Conservation (phyloP, 2,329 filamentous ascomycete species). For the Aspergillus novofumigatus region DNA sequence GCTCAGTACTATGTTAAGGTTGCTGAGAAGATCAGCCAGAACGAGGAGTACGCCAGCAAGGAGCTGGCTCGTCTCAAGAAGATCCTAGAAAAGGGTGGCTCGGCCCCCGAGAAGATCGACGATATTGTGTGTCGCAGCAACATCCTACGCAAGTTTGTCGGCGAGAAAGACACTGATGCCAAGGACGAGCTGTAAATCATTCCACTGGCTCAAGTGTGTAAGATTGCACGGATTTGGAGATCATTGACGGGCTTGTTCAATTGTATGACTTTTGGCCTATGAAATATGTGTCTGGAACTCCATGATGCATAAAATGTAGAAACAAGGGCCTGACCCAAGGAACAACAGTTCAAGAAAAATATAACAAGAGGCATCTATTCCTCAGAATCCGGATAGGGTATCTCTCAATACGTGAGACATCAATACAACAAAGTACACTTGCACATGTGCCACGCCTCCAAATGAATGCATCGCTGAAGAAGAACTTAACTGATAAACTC, state of each 20-base stretch:
- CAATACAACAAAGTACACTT: neutral
- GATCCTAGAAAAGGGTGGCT: conserved; percentile 78
- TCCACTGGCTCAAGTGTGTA: conserved; percentile 9
- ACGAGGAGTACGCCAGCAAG: conserved; percentile 75
- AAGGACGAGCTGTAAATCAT: conserved; percentile 63
- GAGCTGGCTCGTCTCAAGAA: conserved; percentile 76
- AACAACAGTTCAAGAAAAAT: neutral
- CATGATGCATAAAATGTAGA: neutral
- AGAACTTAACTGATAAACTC: conserved; percentile 2
- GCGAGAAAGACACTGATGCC: conserved; percentile 51
- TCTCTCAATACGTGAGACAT: neutral
- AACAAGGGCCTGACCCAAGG: neutral
- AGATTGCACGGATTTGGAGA: neutral
- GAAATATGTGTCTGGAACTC: neutral
- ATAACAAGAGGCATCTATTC: neutral
- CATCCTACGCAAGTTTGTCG: conserved; percentile 73
- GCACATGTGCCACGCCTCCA: neutral
- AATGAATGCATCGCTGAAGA: neutral
- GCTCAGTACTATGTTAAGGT: conserved; percentile 93
- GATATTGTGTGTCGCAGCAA: conserved; percentile 84
- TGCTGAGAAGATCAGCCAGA: conserved; percentile 76
- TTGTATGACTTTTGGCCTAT: neutral
- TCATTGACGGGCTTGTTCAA: neutral
- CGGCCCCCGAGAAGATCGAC: conserved; percentile 81
- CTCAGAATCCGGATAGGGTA: neutral